A percentile compares a stretch with the other conserved stretches of the same genome.
Conservation (phyloP, 192 early-diverging fungal species). For the Backusella liffmaniae region DNA sequence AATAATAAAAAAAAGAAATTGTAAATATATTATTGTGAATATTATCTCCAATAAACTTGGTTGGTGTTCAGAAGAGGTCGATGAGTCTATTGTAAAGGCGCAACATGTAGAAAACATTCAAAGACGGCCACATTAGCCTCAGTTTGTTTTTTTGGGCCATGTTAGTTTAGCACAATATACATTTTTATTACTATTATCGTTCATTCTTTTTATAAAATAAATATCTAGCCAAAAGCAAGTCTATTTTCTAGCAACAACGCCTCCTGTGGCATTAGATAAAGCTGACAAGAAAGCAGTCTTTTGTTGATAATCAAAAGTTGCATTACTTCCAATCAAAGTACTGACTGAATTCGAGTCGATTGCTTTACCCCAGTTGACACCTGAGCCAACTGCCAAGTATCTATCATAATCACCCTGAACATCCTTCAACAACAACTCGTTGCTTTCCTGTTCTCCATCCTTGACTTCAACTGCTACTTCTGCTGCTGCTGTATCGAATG, state of each 20-base stretch:
- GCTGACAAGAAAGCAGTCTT: conserved; percentile 24
- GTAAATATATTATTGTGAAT: background rate
- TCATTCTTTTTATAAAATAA: background rate
- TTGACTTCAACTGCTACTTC: background rate
- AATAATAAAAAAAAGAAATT: background rate
- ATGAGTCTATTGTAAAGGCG: too few relatives aligned
- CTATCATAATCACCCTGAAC: conserved; percentile 31
- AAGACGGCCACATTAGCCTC: too few relatives aligned
- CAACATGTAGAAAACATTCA: too few relatives aligned
- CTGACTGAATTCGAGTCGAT: conserved; percentile 2
- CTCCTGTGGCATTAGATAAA: conserved; percentile 22
- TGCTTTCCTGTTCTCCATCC: conserved; percentile 5
- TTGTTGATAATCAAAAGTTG: conserved; percentile 21
- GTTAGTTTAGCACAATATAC: background rate
- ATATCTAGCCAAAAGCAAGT: background rate
- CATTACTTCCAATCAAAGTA: conserved; percentile 27
- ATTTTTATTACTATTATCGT: background rate
- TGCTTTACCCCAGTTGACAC: background rate
- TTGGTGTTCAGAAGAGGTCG: too few relatives aligned
- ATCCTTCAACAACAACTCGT: conserved; percentile 9
- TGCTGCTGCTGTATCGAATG: conserved; percentile 5
- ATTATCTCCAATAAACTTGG: too few relatives aligned
- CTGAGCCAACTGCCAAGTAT: conserved; percentile 13
- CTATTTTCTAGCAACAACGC: conserved; percentile 10
- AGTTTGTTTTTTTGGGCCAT: too few relatives aligned